A percentile compares a stretch with the other conserved stretches of the same genome.
phyloP scores from a whole-genome alignment of 768 basidiomycete genomes.

The Termitomyces sp. region DNA sequence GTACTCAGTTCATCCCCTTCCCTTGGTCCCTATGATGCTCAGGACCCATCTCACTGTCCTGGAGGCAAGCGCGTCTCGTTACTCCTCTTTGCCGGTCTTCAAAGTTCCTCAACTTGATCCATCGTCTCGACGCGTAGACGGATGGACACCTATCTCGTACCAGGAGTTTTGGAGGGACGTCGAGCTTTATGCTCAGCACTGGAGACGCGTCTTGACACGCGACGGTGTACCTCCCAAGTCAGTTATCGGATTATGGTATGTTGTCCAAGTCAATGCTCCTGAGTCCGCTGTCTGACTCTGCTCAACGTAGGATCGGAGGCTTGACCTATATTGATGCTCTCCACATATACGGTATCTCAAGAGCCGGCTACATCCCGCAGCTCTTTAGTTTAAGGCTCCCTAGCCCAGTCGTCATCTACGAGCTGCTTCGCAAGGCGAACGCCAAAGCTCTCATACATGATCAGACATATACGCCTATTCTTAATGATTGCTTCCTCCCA shows the following conservation, averaged over 20 bases:
- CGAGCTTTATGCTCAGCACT: slow-evolving; percentile 52
- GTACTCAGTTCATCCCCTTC: background rate
- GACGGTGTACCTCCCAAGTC: slow-evolving; percentile 41
- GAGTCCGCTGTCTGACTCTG: slow-evolving; percentile 8
- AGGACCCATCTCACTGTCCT: slow-evolving; percentile 54
- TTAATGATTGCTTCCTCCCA: slow-evolving; percentile 38
- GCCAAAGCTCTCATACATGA: slow-evolving; percentile 60
- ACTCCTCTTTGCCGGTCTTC: slow-evolving; percentile 47
- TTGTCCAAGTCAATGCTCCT: background rate
- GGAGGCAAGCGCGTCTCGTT: slow-evolving; percentile 40
- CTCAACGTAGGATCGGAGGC: slow-evolving; percentile 52
- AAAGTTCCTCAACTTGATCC: slow-evolving; percentile 43
- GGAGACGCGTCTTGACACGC: slow-evolving; percentile 39
- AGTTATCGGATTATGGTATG: slow-evolving; percentile 63
- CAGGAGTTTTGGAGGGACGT: slow-evolving; percentile 52
- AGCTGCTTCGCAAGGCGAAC: slow-evolving; percentile 50
- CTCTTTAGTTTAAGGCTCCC: slow-evolving; percentile 60
- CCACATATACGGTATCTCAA: slow-evolving; percentile 58
- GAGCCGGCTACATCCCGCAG: slow-evolving; percentile 68
- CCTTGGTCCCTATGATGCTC: slow-evolving; percentile 19
- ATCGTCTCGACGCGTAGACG: slow-evolving; percentile 12
- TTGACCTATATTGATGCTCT: slow-evolving; percentile 59
- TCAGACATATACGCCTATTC: slow-evolving; percentile 35
- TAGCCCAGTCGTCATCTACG: slow-evolving; percentile 54
- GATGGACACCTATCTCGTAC: slow-evolving; percentile 24